Conservation (phyloP, 306 rosid species). For the Ammopiptanthus mongolicus region DNA sequence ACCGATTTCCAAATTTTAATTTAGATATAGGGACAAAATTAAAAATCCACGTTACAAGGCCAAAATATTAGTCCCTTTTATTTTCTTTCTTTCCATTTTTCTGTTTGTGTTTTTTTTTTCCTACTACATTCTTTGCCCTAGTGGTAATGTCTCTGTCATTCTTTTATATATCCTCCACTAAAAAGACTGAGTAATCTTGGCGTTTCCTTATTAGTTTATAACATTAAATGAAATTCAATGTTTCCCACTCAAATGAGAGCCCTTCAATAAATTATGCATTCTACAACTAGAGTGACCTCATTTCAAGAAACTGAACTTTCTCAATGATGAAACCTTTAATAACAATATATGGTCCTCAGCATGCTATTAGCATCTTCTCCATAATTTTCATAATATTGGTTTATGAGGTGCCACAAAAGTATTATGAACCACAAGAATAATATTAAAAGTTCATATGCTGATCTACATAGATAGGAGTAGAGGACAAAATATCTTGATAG, state of each 20-base stretch:
- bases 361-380: neutral
- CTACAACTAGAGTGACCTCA: conserved; percentile 23
- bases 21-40: too few relatives aligned
- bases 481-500: neutral
- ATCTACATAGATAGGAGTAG: neutral
- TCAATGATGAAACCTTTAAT: conserved; percentile 20
- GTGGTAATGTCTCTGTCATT: conserved; percentile 36
- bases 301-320: conserved; percentile 7
- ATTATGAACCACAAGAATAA: neutral
- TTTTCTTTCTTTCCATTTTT: too few relatives aligned
- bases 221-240: conserved; percentile 24
- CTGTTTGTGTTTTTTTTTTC: too few relatives aligned
- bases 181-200: conserved; percentile 13
- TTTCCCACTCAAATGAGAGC: conserved; percentile 29
- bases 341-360: conserved; percentile 23
- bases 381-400: neutral
- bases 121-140: conserved; percentile 5
- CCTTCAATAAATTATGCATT: conserved; percentile 18
- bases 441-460: neutral
- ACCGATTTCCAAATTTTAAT: too few relatives aligned
- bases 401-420: neutral
- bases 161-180: conserved; percentile 30
- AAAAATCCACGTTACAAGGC: too few relatives aligned
- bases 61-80: too few relatives aligned
- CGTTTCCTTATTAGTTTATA: conserved; percentile 16